A percentile compares a stretch with the other conserved stretches of the same genome.
phyloP scores from a whole-genome alignment of 768 basidiomycete species.

The Naganishia vaughanmartiniae region DNA sequence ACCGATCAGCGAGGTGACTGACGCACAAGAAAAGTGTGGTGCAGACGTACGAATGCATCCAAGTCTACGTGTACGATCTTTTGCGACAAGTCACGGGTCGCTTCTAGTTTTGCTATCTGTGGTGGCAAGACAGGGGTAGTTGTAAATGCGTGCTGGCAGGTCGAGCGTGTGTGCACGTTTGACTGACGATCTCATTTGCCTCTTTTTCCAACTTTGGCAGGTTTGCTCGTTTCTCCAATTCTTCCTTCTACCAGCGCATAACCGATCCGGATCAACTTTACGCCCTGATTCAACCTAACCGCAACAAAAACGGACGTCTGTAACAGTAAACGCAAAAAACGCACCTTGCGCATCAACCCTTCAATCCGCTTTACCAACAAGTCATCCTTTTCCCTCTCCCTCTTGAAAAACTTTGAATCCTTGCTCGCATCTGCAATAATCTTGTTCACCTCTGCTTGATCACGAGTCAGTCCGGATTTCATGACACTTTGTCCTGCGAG shows the following conservation, averaged over 20 bases:
- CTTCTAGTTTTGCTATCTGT: conserved; percentile 66
- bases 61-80: conserved; percentile 91
- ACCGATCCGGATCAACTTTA: conserved; percentile 54
- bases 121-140: neutral
- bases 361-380: conserved; percentile 75
- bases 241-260: conserved; percentile 55
- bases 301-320: too few relatives aligned
- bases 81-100: conserved; percentile 72
- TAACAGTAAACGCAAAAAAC: conserved; percentile 16
- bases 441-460: conserved; percentile 39
- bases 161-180: neutral
- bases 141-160: neutral
- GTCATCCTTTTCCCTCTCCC: conserved; percentile 85
- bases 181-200: conserved; percentile 69
- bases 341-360: conserved; percentile 61
- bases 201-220: conserved; percentile 63
- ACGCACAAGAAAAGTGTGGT: neutral
- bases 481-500: conserved; percentile 84
- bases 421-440: conserved; percentile 51
- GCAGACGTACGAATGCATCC: conserved; percentile 69
- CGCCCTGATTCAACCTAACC: too few relatives aligned
- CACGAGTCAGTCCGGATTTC: conserved; percentile 61
- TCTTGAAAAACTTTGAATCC: conserved; percentile 77
- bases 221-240: conserved; percentile 37
- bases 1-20: conserved; percentile 48